These are phyloP conservation scores for Eucalyptus marginata DNA, from an alignment of 345 rosid species.

Conservation along the genomic window DNA sequence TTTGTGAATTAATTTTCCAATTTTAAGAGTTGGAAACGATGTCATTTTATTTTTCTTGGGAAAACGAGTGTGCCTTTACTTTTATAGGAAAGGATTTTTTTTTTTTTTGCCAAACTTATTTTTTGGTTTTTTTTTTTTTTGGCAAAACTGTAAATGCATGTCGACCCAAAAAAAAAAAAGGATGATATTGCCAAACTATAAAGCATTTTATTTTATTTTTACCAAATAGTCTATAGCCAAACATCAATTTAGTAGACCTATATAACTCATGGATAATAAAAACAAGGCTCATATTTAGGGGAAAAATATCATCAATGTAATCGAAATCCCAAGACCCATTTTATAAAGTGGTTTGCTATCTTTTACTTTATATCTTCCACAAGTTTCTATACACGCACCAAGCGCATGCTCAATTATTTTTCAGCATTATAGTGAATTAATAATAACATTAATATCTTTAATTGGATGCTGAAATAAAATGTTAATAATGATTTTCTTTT, in stretches of 20 bases:
- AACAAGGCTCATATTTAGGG: neutral
- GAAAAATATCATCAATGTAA: neutral
- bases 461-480: neutral
- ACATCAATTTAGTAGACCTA: neutral
- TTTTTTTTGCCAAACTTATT: neutral
- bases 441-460: neutral
- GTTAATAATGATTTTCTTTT: neutral
- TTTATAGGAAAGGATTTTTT: neutral
- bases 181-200: neutral
- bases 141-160: neutral
- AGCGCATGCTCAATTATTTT: neutral
- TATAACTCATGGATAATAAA: neutral
- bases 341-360: neutral
- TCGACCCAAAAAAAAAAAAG: no score
- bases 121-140: no score
- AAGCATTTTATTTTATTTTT: neutral
- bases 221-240: neutral
- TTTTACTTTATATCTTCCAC: neutral
- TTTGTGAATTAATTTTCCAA: neutral
- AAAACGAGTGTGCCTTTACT: neutral
- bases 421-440: neutral
- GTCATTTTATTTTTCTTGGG: neutral
- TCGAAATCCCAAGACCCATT: neutral
- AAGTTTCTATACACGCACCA: neutral
- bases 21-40: neutral